Base-by-base conservation (phyloP, 2,329 filamentous ascomycete genomes). In the Aspergillus bombycis region DNA sequence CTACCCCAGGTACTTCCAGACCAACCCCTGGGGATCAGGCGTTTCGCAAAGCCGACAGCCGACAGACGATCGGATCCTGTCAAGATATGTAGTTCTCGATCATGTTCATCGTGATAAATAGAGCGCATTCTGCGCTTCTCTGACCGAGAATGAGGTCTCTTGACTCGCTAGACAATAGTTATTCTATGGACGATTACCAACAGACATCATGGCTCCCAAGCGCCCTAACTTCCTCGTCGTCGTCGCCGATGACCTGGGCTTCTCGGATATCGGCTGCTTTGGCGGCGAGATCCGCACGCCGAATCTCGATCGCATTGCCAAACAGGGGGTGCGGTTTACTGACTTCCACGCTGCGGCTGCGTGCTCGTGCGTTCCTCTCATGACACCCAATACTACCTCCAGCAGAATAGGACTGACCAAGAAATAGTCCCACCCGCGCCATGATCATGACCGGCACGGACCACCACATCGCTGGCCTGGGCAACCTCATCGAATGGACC, bases 371-470 rank as follows among this genome's bases (percentile, higher is more conserved):
- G 75, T 70, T 19, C 16, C 21, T 45, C 30, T 23, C 11, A 7
- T 21, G 3, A 30, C n/a, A n/a, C 5, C 5, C 34, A 54, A 26
- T 23, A 4, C 16, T 23, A 53, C 36, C 23, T 21, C 57, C 9
- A 19, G 1, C 23, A 41, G 38, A 41, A 41, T 9, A n/a, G 38
- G 2, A n/a, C 21, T 62, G 53, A 65, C 23, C 4, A 57, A 36
- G 11, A 10, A 41, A 23, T 45, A 78, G 75, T 34, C 88, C 88
- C 1, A 87, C 86, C 3, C 80, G 87, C 43, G 85, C 87, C 21
- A 90, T 90, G 88, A 83, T 90, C 67, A 85, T 89, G 82, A 88
- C 86, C 0, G 87, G 87, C 4, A 89, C 87, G 0, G 86, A 88
- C 69, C 83, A 88, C 68, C 86, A 80, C 60, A 80, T 80, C 62